phyloP scores from a whole-genome alignment of 352 stramenopile genomes.

The Phytopythium litorale region DNA sequence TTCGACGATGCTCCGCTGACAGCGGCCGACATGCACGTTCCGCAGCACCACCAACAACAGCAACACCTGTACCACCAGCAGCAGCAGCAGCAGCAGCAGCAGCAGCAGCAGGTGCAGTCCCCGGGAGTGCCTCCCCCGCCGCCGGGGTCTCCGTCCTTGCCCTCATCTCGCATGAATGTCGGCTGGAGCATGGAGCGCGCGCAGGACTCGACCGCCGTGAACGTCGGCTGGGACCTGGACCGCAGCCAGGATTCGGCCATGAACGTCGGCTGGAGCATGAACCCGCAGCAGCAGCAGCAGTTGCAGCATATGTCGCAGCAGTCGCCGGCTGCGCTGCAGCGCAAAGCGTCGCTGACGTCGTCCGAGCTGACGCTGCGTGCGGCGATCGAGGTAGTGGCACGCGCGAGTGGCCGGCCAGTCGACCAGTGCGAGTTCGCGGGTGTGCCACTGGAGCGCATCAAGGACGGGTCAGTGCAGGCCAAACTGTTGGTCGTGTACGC shows the following conservation, averaged over 20 bases:
- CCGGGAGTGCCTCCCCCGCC: not conserved
- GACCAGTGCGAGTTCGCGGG: slow-evolving; percentile 66
- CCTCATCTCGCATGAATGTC: not conserved
- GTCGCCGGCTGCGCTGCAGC: not conserved
- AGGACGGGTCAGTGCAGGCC: slow-evolving; percentile 61
- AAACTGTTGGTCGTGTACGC: slow-evolving; percentile 70
- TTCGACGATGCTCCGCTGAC: not conserved
- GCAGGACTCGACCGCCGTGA: not conserved
- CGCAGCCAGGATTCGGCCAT: not conserved
- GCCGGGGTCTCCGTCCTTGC: not conserved
- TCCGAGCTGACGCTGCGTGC: slow-evolving; percentile 47
- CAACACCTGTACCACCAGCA: too few species aligned
- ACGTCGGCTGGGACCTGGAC: slow-evolving; percentile 1
- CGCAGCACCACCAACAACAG: not conserved
- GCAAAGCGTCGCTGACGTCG: slow-evolving; percentile 1
- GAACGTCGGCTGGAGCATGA: slow-evolving; percentile 1
- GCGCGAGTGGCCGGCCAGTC: slow-evolving; percentile 47
- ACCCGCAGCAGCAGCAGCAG: not conserved
- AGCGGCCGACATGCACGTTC: not conserved
- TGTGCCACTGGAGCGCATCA: slow-evolving; percentile 47
- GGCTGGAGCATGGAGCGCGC: not conserved
- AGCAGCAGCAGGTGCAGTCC: too few species aligned
- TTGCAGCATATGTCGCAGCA: not conserved
- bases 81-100: too few species aligned
- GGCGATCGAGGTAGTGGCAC: slow-evolving; percentile 45